Percentiles rank a stretch among this genome's conserved stretches.
phyloP scores from a whole-genome alignment of 495 filamentous ascomycete species.

The Penicillium coprophilum region DNA sequence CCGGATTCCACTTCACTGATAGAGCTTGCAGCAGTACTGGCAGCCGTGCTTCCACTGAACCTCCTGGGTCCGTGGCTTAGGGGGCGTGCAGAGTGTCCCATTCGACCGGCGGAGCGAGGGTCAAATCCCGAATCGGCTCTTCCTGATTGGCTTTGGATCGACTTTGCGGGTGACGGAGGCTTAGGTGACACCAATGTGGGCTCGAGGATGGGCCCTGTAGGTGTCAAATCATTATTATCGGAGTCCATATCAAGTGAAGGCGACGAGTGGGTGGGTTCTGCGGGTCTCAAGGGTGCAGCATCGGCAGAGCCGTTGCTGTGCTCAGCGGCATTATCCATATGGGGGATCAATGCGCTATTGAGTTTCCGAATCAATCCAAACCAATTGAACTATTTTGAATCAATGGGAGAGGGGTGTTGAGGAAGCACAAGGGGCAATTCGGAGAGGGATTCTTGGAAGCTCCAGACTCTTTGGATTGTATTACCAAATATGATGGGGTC shows the following conservation, averaged over 20 bases:
- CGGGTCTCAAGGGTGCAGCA: conserved; percentile 14
- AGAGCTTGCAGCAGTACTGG: conserved; percentile 72
- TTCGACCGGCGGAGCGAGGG: conserved; percentile 19
- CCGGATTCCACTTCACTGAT: conserved; percentile 41
- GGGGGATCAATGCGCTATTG: conserved; percentile 50
- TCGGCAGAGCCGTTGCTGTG: conserved; percentile 40
- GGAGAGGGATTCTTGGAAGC: not conserved
- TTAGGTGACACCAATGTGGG: conserved; percentile 18
- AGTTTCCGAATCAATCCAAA: not conserved
- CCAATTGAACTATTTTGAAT: not conserved
- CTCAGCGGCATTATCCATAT: conserved; percentile 26
- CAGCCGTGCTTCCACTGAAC: conserved; percentile 72
- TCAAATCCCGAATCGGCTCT: conserved; percentile 28
- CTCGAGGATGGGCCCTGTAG: conserved; percentile 16
- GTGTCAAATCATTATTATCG: conserved; percentile 23
- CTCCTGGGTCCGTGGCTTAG: conserved; percentile 72
- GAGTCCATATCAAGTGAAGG: conserved; percentile 6
- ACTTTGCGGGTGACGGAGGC: conserved; percentile 14
- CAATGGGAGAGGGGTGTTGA: conserved; percentile 3
- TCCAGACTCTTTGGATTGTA: not conserved
- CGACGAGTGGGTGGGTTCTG: conserved; percentile 16
- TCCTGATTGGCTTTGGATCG: conserved; percentile 7
- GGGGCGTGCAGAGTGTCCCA: conserved; percentile 55
- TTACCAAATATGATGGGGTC: conserved; percentile 9
- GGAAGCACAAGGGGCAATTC: not conserved